Conservation (phyloP, 139 green algal species). For the Chlorella ohadii region DNA sequence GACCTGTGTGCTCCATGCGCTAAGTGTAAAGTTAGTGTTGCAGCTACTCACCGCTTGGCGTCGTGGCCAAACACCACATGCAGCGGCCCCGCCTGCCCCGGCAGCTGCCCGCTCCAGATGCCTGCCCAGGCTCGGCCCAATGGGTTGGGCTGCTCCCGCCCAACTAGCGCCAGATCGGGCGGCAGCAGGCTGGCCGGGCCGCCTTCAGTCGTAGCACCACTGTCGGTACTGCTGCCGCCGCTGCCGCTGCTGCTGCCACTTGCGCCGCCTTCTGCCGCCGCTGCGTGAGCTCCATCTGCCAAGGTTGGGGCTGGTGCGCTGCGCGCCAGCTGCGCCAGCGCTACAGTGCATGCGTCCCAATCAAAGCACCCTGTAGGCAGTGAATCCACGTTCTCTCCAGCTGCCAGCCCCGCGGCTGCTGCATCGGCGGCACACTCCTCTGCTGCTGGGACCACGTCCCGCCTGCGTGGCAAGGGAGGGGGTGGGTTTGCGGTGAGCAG, state of each 20-base stretch:
- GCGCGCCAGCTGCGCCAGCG: not conserved
- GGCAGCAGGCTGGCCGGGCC: not conserved
- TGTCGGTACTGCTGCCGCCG: not conserved
- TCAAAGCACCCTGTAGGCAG: not conserved
- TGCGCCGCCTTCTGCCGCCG: not conserved
- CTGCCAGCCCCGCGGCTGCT: not conserved
- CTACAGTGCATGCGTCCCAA: not conserved
- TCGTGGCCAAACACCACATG: conserved; percentile 86
- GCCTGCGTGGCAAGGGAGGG: no score
- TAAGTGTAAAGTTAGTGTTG: no score
- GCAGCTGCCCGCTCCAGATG: conserved; percentile 41
- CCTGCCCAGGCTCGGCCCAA: conserved; percentile 53
- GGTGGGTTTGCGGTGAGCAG: no score
- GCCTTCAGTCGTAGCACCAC: no score
- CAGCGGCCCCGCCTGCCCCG: conserved; percentile 44
- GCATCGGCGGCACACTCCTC: not conserved
- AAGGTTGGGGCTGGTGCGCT: no score
- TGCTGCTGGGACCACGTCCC: conserved; percentile 47
- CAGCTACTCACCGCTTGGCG: conserved; percentile 33
- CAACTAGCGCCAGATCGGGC: not conserved
- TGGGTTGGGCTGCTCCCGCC: not conserved
- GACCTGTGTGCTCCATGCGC: no score
- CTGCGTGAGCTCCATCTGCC: no score
- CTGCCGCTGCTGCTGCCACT: not conserved
- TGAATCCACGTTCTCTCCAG: not conserved